Evolutionary conservation across 169 alveolate species (phyloP), one percentile per base, ranked within the genome.

Genomic region (Eimeria brunetti): DNA sequence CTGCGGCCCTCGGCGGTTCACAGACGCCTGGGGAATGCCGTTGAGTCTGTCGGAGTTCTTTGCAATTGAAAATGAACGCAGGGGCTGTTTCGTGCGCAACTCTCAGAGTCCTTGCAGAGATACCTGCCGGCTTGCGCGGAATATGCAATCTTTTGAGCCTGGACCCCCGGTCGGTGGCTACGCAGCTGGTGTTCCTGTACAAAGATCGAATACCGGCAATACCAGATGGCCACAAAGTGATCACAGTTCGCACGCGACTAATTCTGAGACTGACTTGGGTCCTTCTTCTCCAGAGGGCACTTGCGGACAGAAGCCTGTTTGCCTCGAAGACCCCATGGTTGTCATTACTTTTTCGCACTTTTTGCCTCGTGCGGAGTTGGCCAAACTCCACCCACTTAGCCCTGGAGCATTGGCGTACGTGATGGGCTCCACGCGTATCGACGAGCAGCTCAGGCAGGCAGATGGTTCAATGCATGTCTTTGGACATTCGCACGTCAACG

Each of bases 21-120:
- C 93, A 64, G 93, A 86, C 49, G 83, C 93, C 27, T 86, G 58
- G 93, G 93, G 93, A 38, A 86, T 86, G 93, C 93, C 93, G 44
- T 75, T 86, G 62, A 86, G 93, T 27, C 93, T 86, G n/a, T 71
- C 93, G 46, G 93, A 86, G 51, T 60, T 86, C 81, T 86, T 86
- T 41, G 93, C 93, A 20, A 16, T 14, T 62, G 93, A 86, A 64
- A 86, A 86, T 60, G 93, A 86, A 33, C 93, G 93, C 83, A 71
- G 93, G 18, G 93, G 81, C 36, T 62, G 46, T 64, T 86, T 86
- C 53, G 56, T 44, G 67, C 44, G 49, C 67, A 60, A 64, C 30
- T 12, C 84, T 30, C 81, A 27, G 33, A 86, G 56, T 44, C 44
- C 51, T 30, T 60, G 83, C 81, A 60, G 62, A 62, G 51, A 46